Base-by-base conservation (phyloP, 192 early-diverging fungal genomes). In the Backusella tuberculispora region DNA sequence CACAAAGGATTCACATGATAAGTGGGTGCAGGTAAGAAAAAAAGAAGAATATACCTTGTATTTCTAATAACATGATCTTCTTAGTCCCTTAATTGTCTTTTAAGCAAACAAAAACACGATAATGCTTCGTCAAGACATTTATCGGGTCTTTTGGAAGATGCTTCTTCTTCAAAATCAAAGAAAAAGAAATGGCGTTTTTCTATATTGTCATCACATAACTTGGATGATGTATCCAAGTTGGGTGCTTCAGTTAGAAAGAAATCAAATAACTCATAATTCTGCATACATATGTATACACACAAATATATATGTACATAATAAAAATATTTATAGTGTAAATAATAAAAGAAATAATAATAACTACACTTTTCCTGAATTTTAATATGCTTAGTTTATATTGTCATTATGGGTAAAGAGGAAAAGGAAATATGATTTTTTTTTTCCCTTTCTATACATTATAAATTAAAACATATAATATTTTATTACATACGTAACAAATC, bases 11-110 rank as follows among this genome's bases (percentile, higher is more conserved):
- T 85, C 87, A 63, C 92, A 94, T 71, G 89, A 91, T 17, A 79
- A 88, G 37, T 94, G 92, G 92, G 87, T 85, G 77, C 83, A 90
- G 83, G 91, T 88, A 81, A 37, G 50, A 21, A 56, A n/a, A 6
- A 0, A 19, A 50, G 1, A 50, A 60, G 21, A 60, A 24, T 26
- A 19, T 6, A 19, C 0, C 6, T 3, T 14, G 14, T 46, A 48
- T 48, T 48, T 48, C 48, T 14, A 14, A 46, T 14, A 10, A 8
- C 45, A 46, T 14, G 12, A 48, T 48, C 47, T 4, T 0, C 19
- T 10, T 60, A 56, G 53, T 56, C 53, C 17, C 53, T 56, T 21
- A 19, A 56, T 26, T 26, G 53, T 26, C 53, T 60, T 60, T 60
- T 60, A 60, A 60, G 21, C 13, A 60, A 26, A 60, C 53, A 34